Evolutionary conservation across 2,329 filamentous ascomycete genomes (phyloP), one percentile per base, ranked within the genome.

Genomic region (Grosmannia serpens): DNA sequence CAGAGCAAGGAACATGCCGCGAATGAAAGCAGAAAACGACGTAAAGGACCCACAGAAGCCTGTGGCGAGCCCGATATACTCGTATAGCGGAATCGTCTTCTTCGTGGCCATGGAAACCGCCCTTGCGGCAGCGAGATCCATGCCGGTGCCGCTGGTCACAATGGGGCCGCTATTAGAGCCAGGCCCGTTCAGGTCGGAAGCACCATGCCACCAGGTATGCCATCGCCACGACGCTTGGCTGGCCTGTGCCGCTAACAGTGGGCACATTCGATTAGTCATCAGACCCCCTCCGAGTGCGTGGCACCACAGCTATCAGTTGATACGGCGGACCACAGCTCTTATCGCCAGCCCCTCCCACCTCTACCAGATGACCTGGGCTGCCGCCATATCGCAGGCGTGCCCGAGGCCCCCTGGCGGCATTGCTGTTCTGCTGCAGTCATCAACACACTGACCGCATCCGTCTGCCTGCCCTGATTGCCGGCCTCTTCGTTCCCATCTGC

Each of bases 21-120:
- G 76, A 57, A 85, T 80, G 66, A 88, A 88, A 22, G 81, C 80
- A 0, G 85, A 88, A 69, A 88, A 89, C 15, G 81, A 85, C 0
- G 86, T 89, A 59, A 87, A 83, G 64, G 79, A 84, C 53, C 86
- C 86, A 65, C 86, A 89, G 70, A 88, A 89, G 4, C 86, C 86
- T 0, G 84, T 86, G 2, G 85, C 80, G 2, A 89, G 76, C 38
- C 86, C 86, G 58, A 88, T 82, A 66, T 87, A 89, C 0, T n/a
- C n/a, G n/a, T n/a, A n/a, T n/a, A 89, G 72, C 2, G 57, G 46
- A 8, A 59, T 59, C 0, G 86, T 85, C 46, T 86, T 4, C 69
- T 96, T 96, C 31, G 77, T 73, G 6, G 83, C 76, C 44, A 79
- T 70, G 67, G 88, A 82, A 1, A 77, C 38, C 13, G 22, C 33